Evolutionary conservation across 129 eudicot species (phyloP).

Genomic region (Artemisia annua): DNA sequence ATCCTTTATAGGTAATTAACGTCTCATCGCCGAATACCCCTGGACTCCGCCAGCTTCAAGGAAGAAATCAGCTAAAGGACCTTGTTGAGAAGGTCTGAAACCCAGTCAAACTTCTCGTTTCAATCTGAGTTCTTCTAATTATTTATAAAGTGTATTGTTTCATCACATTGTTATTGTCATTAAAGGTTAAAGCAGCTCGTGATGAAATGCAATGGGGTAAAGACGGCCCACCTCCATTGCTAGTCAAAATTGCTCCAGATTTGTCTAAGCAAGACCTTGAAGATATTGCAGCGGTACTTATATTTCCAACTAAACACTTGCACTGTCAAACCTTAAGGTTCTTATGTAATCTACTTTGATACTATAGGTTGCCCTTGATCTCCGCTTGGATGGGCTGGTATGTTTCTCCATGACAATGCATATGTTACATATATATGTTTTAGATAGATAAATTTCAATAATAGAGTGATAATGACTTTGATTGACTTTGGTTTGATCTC

Average conservation of each 20-base stretch:
- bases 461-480: not conserved
- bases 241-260: conserved; percentile 98
- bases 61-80: conserved; percentile 92
- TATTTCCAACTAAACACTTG: conserved; percentile 13
- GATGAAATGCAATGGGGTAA: conserved; percentile 99
- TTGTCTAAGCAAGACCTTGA: conserved; percentile 95
- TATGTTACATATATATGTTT: conserved; percentile 1
- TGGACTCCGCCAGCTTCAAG: conserved; percentile 97
- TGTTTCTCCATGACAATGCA: conserved; percentile 19
- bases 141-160: not conserved
- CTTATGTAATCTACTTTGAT: conserved; percentile 21
- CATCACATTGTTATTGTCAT: conserved; percentile 5
- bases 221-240: conserved; percentile 97
- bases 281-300: conserved; percentile 92
- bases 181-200: conserved; percentile 96
- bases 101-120: conserved; percentile 1
- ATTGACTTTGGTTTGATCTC: conserved; percentile 7
- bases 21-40: conserved; percentile 98
- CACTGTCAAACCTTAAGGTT: conserved; percentile 15
- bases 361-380: conserved; percentile 93
- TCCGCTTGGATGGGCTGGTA: conserved; percentile 95
- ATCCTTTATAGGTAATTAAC: conserved; percentile 61
- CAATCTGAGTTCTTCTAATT: not conserved
- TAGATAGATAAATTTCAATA: not conserved
- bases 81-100: conserved; percentile 79